phyloP scores from a whole-genome alignment of 1,284 basidiomycete species.

The Apiotrichum gracile region DNA sequence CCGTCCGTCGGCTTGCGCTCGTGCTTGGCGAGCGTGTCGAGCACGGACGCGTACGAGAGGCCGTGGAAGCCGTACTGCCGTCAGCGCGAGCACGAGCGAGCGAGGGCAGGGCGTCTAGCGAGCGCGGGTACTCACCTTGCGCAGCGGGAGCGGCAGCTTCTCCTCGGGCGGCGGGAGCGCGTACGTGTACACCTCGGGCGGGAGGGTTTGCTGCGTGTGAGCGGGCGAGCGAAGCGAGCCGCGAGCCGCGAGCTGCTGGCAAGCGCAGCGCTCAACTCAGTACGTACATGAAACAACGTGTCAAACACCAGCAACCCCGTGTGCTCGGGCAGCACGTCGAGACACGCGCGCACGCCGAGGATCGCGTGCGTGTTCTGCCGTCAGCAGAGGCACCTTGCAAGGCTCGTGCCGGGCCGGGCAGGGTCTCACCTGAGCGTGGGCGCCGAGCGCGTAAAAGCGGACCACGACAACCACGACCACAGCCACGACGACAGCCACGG shows the following conservation, averaged over 20 bases:
- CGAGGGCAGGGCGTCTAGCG: too few species aligned
- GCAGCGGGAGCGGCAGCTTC: conserved; percentile 58
- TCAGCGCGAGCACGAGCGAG: neutral
- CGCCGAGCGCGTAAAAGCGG: too few species aligned
- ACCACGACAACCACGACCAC: too few species aligned
- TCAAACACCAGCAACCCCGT: conserved; percentile 59
- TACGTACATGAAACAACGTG: conserved; percentile 65
- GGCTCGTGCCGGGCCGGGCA: too few species aligned
- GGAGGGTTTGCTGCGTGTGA: conserved; percentile 54
- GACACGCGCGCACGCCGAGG: conserved; percentile 52
- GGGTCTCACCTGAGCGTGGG: too few species aligned
- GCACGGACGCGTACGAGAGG: conserved; percentile 45
- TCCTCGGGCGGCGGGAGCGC: conserved; percentile 59
- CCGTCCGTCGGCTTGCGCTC: conserved; percentile 53
- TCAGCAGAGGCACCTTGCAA: too few species aligned
- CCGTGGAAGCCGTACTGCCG: conserved; percentile 83
- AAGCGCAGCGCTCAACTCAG: too few species aligned
- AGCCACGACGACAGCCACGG: too few species aligned
- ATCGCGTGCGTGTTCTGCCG: conserved; percentile 51
- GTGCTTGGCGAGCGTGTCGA: conserved; percentile 49
- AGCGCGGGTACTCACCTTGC: conserved; percentile 48
- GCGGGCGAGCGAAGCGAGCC: neutral
- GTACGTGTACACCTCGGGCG: conserved; percentile 66
- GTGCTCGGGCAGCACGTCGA: conserved; percentile 57
- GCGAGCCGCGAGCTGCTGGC: too few species aligned